Percentiles rank a stretch among this genome's conserved stretches.
These are phyloP conservation scores for Leccinum uliginosum DNA, from an alignment of 768 basidiomycete species.

Conservation along the genomic window DNA sequence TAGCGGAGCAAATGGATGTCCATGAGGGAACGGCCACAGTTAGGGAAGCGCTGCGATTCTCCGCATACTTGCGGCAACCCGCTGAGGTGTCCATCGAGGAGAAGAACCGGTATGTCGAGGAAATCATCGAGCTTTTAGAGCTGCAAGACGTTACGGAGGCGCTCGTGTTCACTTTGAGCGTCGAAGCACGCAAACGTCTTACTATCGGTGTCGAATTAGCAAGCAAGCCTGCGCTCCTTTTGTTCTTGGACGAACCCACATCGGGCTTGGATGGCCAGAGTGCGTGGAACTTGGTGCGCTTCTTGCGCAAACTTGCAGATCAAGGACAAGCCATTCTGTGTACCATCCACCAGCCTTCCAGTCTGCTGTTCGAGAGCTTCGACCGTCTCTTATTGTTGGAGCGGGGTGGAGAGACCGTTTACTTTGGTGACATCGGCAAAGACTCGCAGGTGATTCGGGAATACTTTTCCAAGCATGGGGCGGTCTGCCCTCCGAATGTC, in stretches of 20 bases:
- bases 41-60: slow-evolving; percentile 81
- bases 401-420: slow-evolving; percentile 85
- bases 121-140: slow-evolving; percentile 79
- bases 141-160: slow-evolving; percentile 82
- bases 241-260: slow-evolving; percentile 42
- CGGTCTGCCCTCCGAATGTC: slow-evolving; percentile 62
- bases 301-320: slow-evolving; percentile 78
- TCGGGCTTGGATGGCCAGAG: slow-evolving; percentile 59
- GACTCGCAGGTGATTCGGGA: slow-evolving; percentile 64
- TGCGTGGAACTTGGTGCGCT: slow-evolving; percentile 79
- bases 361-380: slow-evolving; percentile 83
- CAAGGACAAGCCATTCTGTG: slow-evolving; percentile 88
- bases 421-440: slow-evolving; percentile 84
- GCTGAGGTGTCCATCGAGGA: slow-evolving; percentile 60
- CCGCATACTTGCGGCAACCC: slow-evolving; percentile 80
- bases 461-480: slow-evolving; percentile 77
- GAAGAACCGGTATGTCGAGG: slow-evolving; percentile 77
- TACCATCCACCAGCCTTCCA: slow-evolving; percentile 87
- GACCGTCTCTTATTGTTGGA: slow-evolving; percentile 67
- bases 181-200: slow-evolving; percentile 76
- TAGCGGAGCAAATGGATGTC: slow-evolving; percentile 81
- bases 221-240: slow-evolving; percentile 46
- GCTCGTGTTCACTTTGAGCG: slow-evolving; percentile 63
- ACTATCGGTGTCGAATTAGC: slow-evolving; percentile 92
- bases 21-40: slow-evolving; percentile 82